Evolutionary conservation across 169 alveolate genomes (phyloP), one percentile per base, ranked within the genome.

Genomic region (Plasmodium cynomolgi): DNA sequence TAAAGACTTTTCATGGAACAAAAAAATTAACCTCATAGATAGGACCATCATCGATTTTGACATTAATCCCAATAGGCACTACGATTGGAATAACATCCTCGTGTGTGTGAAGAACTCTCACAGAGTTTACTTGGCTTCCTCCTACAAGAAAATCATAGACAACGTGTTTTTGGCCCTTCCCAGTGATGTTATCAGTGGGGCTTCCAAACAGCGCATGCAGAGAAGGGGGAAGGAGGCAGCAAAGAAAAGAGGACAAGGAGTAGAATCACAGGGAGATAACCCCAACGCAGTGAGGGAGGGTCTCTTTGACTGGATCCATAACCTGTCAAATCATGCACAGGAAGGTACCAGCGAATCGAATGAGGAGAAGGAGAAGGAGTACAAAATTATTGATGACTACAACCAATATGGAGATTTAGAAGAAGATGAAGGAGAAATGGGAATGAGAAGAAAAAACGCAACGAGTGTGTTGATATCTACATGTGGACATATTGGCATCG

Each of bases 401-500:
- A 72, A 88, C 34, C 13, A 81, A 6, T 71, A 81, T n/a, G 91
- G 80, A 68, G 77, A 37, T 31, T 20, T 26, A 0, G 75, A n/a
- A 62, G 33, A 62, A 6, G 75, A 62, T 23, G 11, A 62, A 26
- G 34, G 13, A n/a, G 2, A 62, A 62, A 92, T 81, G 8, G 84
- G 75, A 3, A 82, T 75, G 62, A 68, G 91, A 31, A 77, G 92
- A 44, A 88, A 77, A 88, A 33, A 84, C 17, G 98, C 98, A 68
- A 97, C 97, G 58, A 96, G 99, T 37, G 96, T 97, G 8, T 96
- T 97, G 47, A 97, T 98, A 54, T 96, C 99, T 31, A 96, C 96
- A 20, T 98, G 99, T 90, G 99, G 99, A 0, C 98, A 98, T 96
- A 98, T 97, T 94, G 99, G 98, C n/a, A 95, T 97, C 83, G 97